Evolutionary conservation across 352 stramenopile genomes (phyloP), one percentile per base, ranked within the genome.

Genomic region (Globisporangium lucens): DNA sequence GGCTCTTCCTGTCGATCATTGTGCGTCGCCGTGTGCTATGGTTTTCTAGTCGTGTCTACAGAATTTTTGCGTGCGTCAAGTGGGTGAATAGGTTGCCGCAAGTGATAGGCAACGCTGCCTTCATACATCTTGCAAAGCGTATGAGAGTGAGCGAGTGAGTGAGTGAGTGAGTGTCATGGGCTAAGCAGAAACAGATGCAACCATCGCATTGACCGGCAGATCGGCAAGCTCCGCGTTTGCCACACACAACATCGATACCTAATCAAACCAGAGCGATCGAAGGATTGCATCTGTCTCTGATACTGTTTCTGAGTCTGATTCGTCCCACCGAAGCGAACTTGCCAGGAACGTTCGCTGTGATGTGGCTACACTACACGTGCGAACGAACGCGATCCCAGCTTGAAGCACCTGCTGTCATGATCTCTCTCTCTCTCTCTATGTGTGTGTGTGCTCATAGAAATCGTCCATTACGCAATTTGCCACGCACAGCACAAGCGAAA

Each of bases 391-490:
- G 30, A 33, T 33, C 30, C 30, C 30, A 33, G 30, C 3, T 33
- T 33, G 30, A 33, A 33, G 30, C 30, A 33, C 36, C 36, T 43
- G 10, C 15, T 20, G 41, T n/a, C 41, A 20, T 47, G 41, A 10
- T 43, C 36, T 43, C 36, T 43, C 15, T 43, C 36, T 43, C 36
- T 6, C 2, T 43, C 15, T 59, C 53, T 59, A 0, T 24, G 24
- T 24, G 41, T 24, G 53, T 41, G 2, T 20, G 36, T 24, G 36
- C 4, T 24, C 36, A 55, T 9, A 55, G 36, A 10, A 13, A 35
- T 52, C 35, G 4, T 15, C 27, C 60, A 65, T 35, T 47, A 65
- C 46, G 43, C 29, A 57, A 65, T 57, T 65, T 4, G 29, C 60
- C 8, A 65, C 43, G 17, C 29, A 47, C 41, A 3, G 33, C 57